Conservation (phyloP, 1,139 yeast species). For the Debaryomyces subglobosus region DNA sequence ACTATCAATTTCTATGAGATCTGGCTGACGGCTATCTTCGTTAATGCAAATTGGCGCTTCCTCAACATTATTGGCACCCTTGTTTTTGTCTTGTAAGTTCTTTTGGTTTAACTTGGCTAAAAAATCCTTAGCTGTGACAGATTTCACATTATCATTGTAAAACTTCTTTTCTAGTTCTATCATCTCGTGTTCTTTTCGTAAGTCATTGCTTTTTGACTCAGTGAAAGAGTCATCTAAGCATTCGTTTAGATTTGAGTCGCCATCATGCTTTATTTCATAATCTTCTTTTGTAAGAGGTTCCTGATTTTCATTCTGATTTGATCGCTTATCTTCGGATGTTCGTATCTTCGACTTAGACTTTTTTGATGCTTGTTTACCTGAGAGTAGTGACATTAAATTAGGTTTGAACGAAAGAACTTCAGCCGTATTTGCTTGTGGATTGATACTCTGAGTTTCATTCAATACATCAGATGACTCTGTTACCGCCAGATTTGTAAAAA, state of each 20-base stretch:
- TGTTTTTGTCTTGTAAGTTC: not conserved
- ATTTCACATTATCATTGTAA: conserved; percentile 20
- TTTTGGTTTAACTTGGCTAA: conserved; percentile 23
- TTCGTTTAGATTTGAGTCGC: conserved; percentile 2
- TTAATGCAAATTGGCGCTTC: not conserved
- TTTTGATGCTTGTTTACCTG: conserved; percentile 13
- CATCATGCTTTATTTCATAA: not conserved
- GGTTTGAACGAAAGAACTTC: not conserved
- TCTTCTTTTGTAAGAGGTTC: not conserved
- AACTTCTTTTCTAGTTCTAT: conserved; percentile 40
- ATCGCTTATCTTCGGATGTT: not conserved
- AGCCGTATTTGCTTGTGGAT: not conserved
- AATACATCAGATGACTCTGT: not conserved
- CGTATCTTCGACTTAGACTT: conserved; percentile 2
- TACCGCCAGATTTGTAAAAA: not conserved
- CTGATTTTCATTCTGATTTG: not conserved
- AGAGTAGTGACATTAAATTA: conserved; percentile 14
- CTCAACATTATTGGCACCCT: not conserved
- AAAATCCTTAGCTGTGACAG: conserved; percentile 37
- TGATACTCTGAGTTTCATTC: not conserved
- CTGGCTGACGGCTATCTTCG: not conserved
- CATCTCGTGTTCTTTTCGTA: conserved; percentile 23
- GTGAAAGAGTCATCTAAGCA: conserved; percentile 20
- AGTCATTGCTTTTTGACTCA: conserved; percentile 18
- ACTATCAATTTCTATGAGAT: conserved; percentile 10